phyloP scores from a whole-genome alignment of 768 basidiomycete species.

The Punctularia strigosozonata region DNA sequence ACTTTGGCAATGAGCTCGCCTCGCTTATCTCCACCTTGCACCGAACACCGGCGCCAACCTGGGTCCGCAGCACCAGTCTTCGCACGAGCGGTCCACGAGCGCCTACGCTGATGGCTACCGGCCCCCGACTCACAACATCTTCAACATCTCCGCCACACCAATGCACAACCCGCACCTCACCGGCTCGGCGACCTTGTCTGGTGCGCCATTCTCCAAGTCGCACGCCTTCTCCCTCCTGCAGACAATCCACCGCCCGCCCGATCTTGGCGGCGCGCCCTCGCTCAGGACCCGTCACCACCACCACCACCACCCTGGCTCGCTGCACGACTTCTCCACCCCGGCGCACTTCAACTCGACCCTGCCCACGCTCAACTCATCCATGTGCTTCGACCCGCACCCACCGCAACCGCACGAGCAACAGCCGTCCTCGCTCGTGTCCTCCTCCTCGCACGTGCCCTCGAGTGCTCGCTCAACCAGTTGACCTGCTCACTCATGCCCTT shows the following conservation, averaged over 20 bases:
- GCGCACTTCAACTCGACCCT: slow-evolving; percentile 37
- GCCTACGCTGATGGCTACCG: slow-evolving; percentile 18
- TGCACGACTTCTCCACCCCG: slow-evolving; percentile 18
- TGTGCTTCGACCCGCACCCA: slow-evolving; percentile 38
- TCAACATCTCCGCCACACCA: slow-evolving; percentile 44
- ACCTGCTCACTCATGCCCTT: slow-evolving; percentile 9
- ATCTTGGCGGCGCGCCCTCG: slow-evolving; percentile 12
- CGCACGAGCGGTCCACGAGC: slow-evolving; percentile 32
- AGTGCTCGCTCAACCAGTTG: slow-evolving; percentile 18
- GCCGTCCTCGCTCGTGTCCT: slow-evolving; percentile 18
- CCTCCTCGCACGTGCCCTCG: slow-evolving; percentile 18
- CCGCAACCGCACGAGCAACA: too few species aligned
- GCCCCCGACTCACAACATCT: slow-evolving; percentile 42
- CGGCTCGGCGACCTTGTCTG: too few species aligned
- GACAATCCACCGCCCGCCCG: slow-evolving; percentile 15
- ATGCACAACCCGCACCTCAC: slow-evolving; percentile 21
- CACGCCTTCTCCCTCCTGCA: slow-evolving; percentile 19
- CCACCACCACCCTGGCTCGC: slow-evolving; percentile 9
- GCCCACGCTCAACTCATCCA: slow-evolving; percentile 37
- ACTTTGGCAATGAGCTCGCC: slow-evolving; percentile 61
- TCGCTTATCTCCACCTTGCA: slow-evolving; percentile 34
- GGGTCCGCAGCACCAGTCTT: slow-evolving; percentile 16
- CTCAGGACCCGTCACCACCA: slow-evolving; percentile 9
- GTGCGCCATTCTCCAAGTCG: background rate
- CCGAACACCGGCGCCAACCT: too few species aligned